Conservation (phyloP, 352 stramenopile genomes). For the Pythium sukuiense region DNA sequence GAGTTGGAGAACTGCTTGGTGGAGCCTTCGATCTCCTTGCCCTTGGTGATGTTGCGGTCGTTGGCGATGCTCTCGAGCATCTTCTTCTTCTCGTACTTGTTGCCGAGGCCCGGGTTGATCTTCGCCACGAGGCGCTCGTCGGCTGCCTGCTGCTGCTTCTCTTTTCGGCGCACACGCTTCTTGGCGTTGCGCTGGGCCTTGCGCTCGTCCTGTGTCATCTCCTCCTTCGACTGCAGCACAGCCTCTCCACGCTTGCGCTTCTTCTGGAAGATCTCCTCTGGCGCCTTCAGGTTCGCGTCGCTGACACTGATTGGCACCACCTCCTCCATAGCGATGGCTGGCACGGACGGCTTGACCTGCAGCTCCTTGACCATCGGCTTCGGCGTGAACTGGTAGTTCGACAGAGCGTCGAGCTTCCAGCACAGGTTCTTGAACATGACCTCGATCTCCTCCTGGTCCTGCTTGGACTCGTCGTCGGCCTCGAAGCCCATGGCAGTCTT, state of each 20-base stretch:
- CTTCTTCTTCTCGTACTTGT: constrained; percentile 96
- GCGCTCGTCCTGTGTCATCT: constrained; percentile 88
- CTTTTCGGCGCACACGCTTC: constrained; percentile 91
- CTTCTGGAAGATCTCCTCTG: constrained; percentile 85
- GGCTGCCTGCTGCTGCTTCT: constrained; percentile 84
- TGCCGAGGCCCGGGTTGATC: constrained; percentile 93
- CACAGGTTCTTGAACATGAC: constrained; percentile 94
- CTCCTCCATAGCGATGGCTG: constrained; percentile 85
- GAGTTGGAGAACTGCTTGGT: constrained; percentile 87
- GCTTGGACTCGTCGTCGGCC: constrained; percentile 88
- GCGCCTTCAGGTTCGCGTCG: constrained; percentile 80
- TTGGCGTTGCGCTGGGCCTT: constrained; percentile 87
- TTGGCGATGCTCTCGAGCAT: constrained; percentile 78
- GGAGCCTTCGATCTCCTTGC: constrained; percentile 80
- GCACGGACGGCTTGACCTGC: constrained; percentile 79
- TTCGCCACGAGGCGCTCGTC: constrained; percentile 93
- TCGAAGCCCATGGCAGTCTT: constrained; percentile 94
- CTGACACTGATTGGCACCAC: constrained; percentile 83
- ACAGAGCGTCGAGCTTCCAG: constrained; percentile 94
- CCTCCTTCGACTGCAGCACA: constrained; percentile 78
- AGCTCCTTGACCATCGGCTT: constrained; percentile 92
- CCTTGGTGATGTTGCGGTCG: constrained; percentile 83
- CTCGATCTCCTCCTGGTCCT: constrained; percentile 94
- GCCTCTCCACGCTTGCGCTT: constrained; percentile 85
- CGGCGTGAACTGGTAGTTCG: constrained; percentile 96